phyloP scores from a whole-genome alignment of 352 stramenopile genomes.

The Phytophthora quininea region DNA sequence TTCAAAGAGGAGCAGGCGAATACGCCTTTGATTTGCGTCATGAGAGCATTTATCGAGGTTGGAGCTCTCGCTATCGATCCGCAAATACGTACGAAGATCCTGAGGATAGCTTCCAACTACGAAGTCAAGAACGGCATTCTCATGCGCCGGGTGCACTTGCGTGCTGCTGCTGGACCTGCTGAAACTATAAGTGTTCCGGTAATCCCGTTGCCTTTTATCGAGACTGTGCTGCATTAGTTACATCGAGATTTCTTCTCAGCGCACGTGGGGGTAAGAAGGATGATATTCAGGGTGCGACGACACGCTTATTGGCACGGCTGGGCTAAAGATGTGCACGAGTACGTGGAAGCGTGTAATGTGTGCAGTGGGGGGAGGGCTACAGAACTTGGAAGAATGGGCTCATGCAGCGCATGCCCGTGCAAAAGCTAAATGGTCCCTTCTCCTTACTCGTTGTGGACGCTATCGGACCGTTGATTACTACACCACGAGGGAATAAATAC shows the following conservation, averaged over 20 bases:
- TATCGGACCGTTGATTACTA: neutral
- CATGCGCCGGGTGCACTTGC: neutral
- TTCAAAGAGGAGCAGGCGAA: neutral
- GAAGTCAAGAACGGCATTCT: neutral
- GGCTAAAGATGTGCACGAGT: neutral
- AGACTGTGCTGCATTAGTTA: neutral
- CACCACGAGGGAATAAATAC: conserved; percentile 2
- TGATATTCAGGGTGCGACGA: conserved; percentile 1
- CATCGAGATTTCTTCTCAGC: neutral
- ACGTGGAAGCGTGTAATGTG: neutral
- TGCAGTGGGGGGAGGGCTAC: conserved; percentile 3
- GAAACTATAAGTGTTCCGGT: neutral
- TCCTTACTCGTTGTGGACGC: conserved; percentile 13
- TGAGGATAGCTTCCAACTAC: neutral
- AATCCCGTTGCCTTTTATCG: neutral
- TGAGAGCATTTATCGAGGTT: neutral
- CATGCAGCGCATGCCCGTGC: conserved; percentile 11
- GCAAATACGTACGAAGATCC: neutral
- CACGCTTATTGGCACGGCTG: conserved; percentile 9
- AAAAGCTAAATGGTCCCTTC: conserved; percentile 10
- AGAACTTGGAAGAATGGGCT: conserved; percentile 3
- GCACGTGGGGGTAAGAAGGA: conserved; percentile 1
- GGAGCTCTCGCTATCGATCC: neutral
- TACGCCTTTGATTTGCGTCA: neutral
- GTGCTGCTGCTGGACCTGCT: neutral